A percentile compares a stretch with the other conserved stretches of the same genome.
These are phyloP conservation scores for Stachybotrys chartarum DNA, from an alignment of 2,329 filamentous ascomycete genomes.

Conservation along the genomic window DNA sequence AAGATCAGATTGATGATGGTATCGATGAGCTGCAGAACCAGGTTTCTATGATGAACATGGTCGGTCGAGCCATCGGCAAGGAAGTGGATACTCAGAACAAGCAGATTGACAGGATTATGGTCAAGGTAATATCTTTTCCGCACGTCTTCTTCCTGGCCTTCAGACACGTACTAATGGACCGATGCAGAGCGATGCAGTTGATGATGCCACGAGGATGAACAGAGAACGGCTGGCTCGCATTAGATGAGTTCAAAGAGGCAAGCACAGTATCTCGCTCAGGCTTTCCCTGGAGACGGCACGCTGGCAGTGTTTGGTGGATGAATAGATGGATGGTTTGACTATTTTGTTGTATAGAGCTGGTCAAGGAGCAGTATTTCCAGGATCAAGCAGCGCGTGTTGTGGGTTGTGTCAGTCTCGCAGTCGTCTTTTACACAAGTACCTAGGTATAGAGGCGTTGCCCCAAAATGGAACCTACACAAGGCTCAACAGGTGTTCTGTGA, in stretches of 20 bases:
- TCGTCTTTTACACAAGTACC: too few species aligned
- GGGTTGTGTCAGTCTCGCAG: too few species aligned
- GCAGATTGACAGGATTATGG: conserved; percentile 65
- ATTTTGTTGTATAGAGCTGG: too few species aligned
- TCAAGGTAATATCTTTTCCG: conserved; percentile 50
- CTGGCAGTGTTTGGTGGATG: too few species aligned
- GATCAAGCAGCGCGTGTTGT: too few species aligned
- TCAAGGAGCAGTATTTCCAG: too few species aligned
- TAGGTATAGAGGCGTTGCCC: too few species aligned
- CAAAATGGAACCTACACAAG: too few species aligned
- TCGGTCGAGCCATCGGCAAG: conserved; percentile 66
- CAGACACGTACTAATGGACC: background rate
- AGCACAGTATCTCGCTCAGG: too few species aligned
- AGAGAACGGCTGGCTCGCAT: conserved; percentile 63
- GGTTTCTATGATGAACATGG: conserved; percentile 62
- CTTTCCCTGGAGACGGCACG: too few species aligned
- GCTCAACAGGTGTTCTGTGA: too few species aligned
- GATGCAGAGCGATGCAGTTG: conserved; percentile 68
- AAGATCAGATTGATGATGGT: conserved; percentile 48
- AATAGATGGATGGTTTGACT: too few species aligned
- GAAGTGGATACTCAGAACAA: conserved; percentile 74
- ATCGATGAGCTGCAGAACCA: conserved; percentile 62
- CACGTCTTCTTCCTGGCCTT: background rate
- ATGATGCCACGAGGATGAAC: conserved; percentile 76
- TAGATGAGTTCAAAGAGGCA: conserved; percentile 16